Conservation (phyloP, 139 green algal species). For the Tetradesmus obliquus region DNA sequence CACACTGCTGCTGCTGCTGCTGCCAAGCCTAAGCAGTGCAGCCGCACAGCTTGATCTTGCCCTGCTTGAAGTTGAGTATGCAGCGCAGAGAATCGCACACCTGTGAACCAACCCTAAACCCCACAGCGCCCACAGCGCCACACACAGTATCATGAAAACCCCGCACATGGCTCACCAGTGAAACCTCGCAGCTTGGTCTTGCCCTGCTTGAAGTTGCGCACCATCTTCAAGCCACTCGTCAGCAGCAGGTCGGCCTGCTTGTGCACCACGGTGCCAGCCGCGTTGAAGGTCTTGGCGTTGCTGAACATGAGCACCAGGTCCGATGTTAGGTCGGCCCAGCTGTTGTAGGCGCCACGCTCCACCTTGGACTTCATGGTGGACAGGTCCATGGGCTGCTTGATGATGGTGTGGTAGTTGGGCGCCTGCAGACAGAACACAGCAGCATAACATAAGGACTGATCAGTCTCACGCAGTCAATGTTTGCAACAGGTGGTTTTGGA, state of each 20-base stretch:
- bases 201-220: slow-evolving; percentile 33
- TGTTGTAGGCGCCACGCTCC: slow-evolving; percentile 56
- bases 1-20: too few relatives aligned
- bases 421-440: slow-evolving; percentile 51
- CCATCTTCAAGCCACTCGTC: slow-evolving; percentile 6
- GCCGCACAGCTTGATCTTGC: slow-evolving; percentile 20
- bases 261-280: slow-evolving; percentile 46
- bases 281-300: slow-evolving; percentile 77
- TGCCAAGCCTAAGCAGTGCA: not conserved
- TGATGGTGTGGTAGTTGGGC: slow-evolving; percentile 68
- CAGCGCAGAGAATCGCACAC: too few relatives aligned
- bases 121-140: too few relatives aligned
- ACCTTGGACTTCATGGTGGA: slow-evolving; percentile 76
- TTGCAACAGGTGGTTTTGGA: too few relatives aligned
- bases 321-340: slow-evolving; percentile 62
- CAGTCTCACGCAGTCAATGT: not conserved
- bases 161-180: not conserved
- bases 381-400: slow-evolving; percentile 89
- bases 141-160: too few relatives aligned
- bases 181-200: slow-evolving; percentile 18
- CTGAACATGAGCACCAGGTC: slow-evolving; percentile 68
- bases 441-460: not conserved
- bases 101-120: too few relatives aligned
- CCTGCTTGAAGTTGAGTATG: slow-evolving; percentile 40
- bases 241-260: slow-evolving; percentile 46